These are phyloP conservation scores for Pseudogymnoascus sp. DNA, from an alignment of 2,329 filamentous ascomycete species.

Conservation along the genomic window DNA sequence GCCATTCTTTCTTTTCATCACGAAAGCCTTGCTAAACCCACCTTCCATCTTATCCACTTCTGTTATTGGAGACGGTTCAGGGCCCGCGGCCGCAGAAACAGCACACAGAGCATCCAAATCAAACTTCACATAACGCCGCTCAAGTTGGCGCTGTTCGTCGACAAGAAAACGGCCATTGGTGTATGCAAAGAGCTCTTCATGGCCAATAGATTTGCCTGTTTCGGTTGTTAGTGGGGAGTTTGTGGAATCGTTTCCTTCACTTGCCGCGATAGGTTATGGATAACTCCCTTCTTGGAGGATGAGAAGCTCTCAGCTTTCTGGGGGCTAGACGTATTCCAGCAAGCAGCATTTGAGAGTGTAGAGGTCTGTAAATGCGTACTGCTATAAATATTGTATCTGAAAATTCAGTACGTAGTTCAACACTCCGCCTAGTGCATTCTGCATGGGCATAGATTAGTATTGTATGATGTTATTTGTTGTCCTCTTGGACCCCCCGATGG, in stretches of 20 bases:
- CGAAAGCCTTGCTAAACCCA: slow-evolving; percentile 35
- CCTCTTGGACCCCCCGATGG: background rate
- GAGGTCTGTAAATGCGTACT: background rate
- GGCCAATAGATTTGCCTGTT: background rate
- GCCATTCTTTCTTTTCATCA: no score
- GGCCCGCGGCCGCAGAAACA: slow-evolving; percentile 29
- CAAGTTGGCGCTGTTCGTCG: slow-evolving; percentile 29
- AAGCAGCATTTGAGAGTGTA: background rate
- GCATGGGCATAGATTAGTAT: background rate
- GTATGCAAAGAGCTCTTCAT: slow-evolving; percentile 17
- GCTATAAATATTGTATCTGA: background rate
- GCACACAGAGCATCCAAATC: slow-evolving; percentile 31
- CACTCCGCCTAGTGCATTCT: background rate
- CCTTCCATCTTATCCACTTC: slow-evolving; percentile 36
- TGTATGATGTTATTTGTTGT: background rate
- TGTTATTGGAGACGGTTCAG: slow-evolving; percentile 27
- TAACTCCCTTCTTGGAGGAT: background rate
- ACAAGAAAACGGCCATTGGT: slow-evolving; percentile 32
- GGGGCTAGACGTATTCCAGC: background rate
- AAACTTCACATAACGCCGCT: slow-evolving; percentile 32
- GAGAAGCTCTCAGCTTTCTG: background rate
- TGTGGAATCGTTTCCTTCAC: background rate
- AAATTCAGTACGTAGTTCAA: background rate
- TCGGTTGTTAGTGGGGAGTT: background rate
- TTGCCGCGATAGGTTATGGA: background rate